phyloP scores from a whole-genome alignment of 192 early-diverging fungal genomes.

The Kickxella alabastrina region DNA sequence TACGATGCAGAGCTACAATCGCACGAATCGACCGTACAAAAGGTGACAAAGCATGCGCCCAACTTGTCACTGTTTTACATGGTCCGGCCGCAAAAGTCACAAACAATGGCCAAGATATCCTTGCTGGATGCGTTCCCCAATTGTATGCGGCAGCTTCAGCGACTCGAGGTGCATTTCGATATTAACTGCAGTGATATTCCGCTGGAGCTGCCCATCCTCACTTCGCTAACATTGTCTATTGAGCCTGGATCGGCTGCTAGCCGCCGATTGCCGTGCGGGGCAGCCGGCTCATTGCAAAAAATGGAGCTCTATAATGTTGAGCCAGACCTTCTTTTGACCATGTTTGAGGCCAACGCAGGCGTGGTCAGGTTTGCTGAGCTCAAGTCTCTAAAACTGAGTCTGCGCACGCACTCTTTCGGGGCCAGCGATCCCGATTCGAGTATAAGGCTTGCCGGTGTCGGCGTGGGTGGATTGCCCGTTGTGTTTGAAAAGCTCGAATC shows the following conservation, averaged over 20 bases:
- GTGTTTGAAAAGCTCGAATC: slow-evolving; percentile 20
- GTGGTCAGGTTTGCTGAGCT: slow-evolving; percentile 13
- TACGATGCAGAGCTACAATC: too few relatives aligned
- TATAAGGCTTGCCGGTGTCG: neutral
- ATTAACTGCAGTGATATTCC: slow-evolving; percentile 19
- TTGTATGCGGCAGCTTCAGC: slow-evolving; percentile 6
- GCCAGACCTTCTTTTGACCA: slow-evolving; percentile 6
- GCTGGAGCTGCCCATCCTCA: slow-evolving; percentile 9
- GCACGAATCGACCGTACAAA: slow-evolving; percentile 9
- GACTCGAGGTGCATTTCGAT: slow-evolving; percentile 23
- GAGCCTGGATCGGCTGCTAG: slow-evolving; percentile 1
- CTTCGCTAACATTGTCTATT: slow-evolving; percentile 19
- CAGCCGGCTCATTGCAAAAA: slow-evolving; percentile 11
- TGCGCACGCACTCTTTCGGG: slow-evolving; percentile 13
- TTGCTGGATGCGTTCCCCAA: slow-evolving; percentile 13
- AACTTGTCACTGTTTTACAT: slow-evolving; percentile 15
- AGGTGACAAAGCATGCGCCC: slow-evolving; percentile 18
- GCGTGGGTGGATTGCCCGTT: neutral
- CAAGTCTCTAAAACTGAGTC: slow-evolving; percentile 12
- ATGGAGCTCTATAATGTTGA: slow-evolving; percentile 22
- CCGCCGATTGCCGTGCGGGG: slow-evolving; percentile 13
- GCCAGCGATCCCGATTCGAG: slow-evolving; percentile 1
- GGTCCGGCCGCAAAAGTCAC: slow-evolving; percentile 2
- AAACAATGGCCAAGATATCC: slow-evolving; percentile 5
- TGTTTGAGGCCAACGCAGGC: slow-evolving; percentile 1